A percentile compares a stretch with the other conserved stretches of the same genome.
Evolutionary conservation across 768 basidiomycete species (phyloP).

Genomic region (Russula sp.): DNA sequence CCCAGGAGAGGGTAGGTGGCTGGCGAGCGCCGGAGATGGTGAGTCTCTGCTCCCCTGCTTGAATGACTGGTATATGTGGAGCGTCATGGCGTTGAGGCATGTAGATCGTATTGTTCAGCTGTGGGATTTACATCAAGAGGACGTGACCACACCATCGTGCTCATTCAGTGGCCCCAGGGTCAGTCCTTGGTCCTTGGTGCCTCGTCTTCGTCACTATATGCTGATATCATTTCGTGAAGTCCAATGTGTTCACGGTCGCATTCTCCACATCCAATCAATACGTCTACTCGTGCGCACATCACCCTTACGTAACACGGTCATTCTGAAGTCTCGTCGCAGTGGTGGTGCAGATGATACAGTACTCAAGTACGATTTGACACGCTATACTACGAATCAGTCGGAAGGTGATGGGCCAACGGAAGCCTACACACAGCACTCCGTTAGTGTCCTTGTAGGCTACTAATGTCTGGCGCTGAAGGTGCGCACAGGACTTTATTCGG

Average conservation of each 20-base stretch:
- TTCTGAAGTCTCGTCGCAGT: conserved; percentile 1
- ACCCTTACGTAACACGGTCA: background rate
- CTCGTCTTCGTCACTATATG: background rate
- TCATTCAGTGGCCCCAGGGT: conserved; percentile 27
- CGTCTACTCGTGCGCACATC: conserved; percentile 52
- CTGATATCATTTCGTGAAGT: conserved; percentile 32
- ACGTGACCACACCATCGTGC: conserved; percentile 25
- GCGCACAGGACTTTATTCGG: conserved; percentile 53
- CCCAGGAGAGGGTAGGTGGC: conserved; percentile 30
- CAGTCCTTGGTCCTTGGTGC: conserved; percentile 13
- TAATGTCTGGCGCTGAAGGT: conserved; percentile 8
- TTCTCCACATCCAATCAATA: conserved; percentile 63
- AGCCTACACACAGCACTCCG: conserved; percentile 23
- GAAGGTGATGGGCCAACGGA: conserved; percentile 1
- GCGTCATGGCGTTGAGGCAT: background rate
- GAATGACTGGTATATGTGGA: background rate
- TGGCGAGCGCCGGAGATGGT: conserved; percentile 36
- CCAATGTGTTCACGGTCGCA: conserved; percentile 61
- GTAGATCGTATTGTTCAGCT: conserved; percentile 29
- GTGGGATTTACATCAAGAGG: conserved; percentile 34
- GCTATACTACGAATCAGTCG: background rate
- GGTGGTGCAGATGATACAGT: conserved; percentile 16
- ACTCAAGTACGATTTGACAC: conserved; percentile 17
- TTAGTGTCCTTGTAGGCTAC: conserved; percentile 14
- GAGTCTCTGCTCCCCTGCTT: background rate